Base-by-base conservation (phyloP, 1,284 basidiomycete species). In the Vanrija sp. region DNA sequence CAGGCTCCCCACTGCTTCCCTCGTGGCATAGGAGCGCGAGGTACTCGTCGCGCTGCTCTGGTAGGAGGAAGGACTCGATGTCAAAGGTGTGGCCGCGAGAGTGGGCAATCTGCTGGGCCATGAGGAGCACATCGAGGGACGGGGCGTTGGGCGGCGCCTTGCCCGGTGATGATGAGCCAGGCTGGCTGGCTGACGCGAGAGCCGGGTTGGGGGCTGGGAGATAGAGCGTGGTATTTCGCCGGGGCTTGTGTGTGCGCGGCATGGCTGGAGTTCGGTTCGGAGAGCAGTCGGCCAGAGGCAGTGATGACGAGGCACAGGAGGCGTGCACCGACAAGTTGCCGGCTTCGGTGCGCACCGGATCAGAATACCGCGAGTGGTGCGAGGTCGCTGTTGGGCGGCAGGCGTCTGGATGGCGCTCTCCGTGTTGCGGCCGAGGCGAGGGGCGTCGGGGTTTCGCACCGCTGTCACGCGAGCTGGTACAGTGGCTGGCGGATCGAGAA, bases 31-130 rank as follows among this genome's bases (percentile, higher is more conserved):
- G 41, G 36, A 50, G 20, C 12, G 56, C 48, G 16, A 60, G 37
- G 41, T 67, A 71, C 48, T 67, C 56, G 10, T 58, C 60, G 39
- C 61, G 37, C 47, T 68, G 65, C n/a, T 47, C 46, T 1, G 60
- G 61, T 3, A 51, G 41, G 27, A 71, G 53, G 35, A 68, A 68
- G 5, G 62, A 53, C 45, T 68, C 65, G 22, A 71, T 63, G 59
- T 71, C 68, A 45, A 71, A 64, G n/a, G 50, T 51, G 25, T 66
- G 59, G 3, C 68, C 67, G 9, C 56, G 51, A 18, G 59, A 49
- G 14, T 51, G 45, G 4, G 69, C 69, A 22, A 69, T 54, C 24
- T 66, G 56, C 53, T 67, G 63, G 5, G 69, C 67, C 43, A 64
- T 46, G 9, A 71, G 42, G 38, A 71, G 48, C 1, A 71, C 69